phyloP scores from a whole-genome alignment of 2,329 filamentous ascomycete genomes.

The Sporothrix pseudoabietina region DNA sequence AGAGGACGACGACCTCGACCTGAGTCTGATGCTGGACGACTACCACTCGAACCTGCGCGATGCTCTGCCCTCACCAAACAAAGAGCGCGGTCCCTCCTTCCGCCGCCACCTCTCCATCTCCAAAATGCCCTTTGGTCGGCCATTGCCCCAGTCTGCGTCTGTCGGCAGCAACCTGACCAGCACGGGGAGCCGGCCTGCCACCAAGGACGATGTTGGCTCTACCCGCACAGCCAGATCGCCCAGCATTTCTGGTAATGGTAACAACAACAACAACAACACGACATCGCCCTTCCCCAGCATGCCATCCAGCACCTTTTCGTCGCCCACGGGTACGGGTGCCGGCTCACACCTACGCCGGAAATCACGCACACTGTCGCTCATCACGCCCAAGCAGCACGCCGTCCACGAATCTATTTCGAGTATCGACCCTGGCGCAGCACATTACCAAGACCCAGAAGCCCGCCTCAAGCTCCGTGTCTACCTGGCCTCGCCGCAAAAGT shows the following conservation, averaged over 20 bases:
- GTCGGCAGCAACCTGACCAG: conserved; percentile 29
- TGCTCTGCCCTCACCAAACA: conserved; percentile 46
- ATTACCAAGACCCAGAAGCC: conserved; percentile 90
- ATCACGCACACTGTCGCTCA: conserved; percentile 59
- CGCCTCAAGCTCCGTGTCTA: conserved; percentile 83
- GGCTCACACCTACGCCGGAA: conserved; percentile 50
- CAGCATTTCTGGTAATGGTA: conserved; percentile 26
- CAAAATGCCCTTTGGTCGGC: conserved; percentile 63
- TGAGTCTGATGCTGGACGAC: conserved; percentile 67
- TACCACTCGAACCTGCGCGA: conserved; percentile 66
- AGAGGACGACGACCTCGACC: conserved; percentile 69
- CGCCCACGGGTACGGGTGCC: conserved; percentile 22
- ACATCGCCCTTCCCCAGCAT: conserved; percentile 35
- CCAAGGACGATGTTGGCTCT: conserved; percentile 43
- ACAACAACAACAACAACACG: conserved; percentile 35
- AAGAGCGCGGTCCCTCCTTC: conserved; percentile 61
- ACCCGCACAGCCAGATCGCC: not conserved
- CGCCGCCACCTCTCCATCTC: conserved; percentile 72
- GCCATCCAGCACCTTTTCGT: conserved; percentile 36
- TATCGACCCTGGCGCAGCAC: conserved; percentile 72
- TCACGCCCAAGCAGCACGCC: conserved; percentile 54
- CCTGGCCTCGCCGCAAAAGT: conserved; percentile 87
- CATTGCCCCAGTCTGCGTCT: conserved; percentile 46
- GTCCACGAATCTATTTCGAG: conserved; percentile 51
- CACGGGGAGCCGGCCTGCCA: conserved; percentile 48